Evolutionary conservation across 176 grass and related monocot genomes (phyloP).

Genomic region (Zoysia pacifica): DNA sequence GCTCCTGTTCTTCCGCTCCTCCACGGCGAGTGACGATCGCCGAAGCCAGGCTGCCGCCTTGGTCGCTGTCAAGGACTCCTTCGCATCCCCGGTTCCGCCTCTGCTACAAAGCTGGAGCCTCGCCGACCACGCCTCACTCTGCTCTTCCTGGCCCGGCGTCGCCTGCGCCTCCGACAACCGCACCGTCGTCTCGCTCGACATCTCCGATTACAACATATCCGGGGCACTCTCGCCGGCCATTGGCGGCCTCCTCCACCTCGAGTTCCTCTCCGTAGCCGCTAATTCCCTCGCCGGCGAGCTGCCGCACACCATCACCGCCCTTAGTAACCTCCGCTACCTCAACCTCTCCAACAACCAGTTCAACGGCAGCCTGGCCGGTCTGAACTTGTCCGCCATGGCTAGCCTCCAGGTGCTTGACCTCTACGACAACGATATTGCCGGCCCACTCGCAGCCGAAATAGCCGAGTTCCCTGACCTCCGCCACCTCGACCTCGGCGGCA

Average conservation of each 20-base stretch:
- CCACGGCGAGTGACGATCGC: neutral
- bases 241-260: slow-evolving; percentile 30
- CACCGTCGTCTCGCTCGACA: slow-evolving; percentile 57
- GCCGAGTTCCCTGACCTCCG: slow-evolving; percentile 17
- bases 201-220: slow-evolving; percentile 64
- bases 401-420: slow-evolving; percentile 58
- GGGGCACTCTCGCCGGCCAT: slow-evolving; percentile 48
- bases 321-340: slow-evolving; percentile 45
- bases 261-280: slow-evolving; percentile 44
- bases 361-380: slow-evolving; percentile 46
- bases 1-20: neutral
- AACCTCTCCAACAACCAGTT: slow-evolving; percentile 89
- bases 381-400: slow-evolving; percentile 45
- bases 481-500: slow-evolving; percentile 73
- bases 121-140: slow-evolving; percentile 45
- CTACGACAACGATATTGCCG: slow-evolving; percentile 75
- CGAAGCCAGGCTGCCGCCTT: slow-evolving; percentile 46
- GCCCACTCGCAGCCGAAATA: slow-evolving; percentile 32
- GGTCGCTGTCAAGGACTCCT: slow-evolving; percentile 54
- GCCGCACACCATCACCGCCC: slow-evolving; percentile 29
- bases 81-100: slow-evolving; percentile 28
- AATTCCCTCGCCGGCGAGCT: slow-evolving; percentile 47
- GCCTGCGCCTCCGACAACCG: slow-evolving; percentile 32
- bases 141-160: slow-evolving; percentile 63
- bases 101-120: slow-evolving; percentile 46